Base-by-base conservation (phyloP, 768 basidiomycete genomes). In the Pleurotus ostreatus region DNA sequence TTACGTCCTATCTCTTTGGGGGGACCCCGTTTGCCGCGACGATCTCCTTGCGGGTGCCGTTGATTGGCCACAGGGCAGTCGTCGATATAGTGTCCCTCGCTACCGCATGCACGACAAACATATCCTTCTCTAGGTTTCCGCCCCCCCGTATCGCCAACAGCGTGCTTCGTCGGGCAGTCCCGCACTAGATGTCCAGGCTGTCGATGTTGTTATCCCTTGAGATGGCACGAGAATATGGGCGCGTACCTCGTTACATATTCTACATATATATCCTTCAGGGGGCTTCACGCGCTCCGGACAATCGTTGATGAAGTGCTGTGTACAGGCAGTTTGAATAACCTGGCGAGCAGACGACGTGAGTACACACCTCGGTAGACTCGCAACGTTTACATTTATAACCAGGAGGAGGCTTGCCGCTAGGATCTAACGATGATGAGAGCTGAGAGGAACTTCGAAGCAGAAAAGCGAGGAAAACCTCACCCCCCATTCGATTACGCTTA, bases 31-130 rank as follows among this genome's bases (percentile, higher is more conserved):
- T 70, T 76, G 59, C 78, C 75, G 61, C 74, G 70, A 57, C 72
- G 69, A 38, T 73, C 71, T 51, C 64, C 68, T 37, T 67, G 74
- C 20, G 68, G 58, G 13, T 68, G 74, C 41, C 72, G 71, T 64
- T 79, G 82, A 59, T 85, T 87, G 5, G 84, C 80, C 12, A 85
- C 77, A 5, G 87, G 83, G 63, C 96, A 98, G 63, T 98, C 94
- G 47, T 92, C 84, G 49, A 98, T 80, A 63, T 83, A 90, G 72
- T 98, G 96, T 5, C 78, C 73, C 58, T 88, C 88, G 65, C 89
- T 92, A 39, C 89, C 93, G 69, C 95, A 98, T 1, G 93, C 92
- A 39, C 92, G 82, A 71, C 95, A 98, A 11, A 90, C 81, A 63
- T 98, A 98, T 54, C 91, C 92, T 58, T 85, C 80, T 48, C 80